Conservation (phyloP, 2,329 filamentous ascomycete genomes). For the Huntiella decipiens region DNA sequence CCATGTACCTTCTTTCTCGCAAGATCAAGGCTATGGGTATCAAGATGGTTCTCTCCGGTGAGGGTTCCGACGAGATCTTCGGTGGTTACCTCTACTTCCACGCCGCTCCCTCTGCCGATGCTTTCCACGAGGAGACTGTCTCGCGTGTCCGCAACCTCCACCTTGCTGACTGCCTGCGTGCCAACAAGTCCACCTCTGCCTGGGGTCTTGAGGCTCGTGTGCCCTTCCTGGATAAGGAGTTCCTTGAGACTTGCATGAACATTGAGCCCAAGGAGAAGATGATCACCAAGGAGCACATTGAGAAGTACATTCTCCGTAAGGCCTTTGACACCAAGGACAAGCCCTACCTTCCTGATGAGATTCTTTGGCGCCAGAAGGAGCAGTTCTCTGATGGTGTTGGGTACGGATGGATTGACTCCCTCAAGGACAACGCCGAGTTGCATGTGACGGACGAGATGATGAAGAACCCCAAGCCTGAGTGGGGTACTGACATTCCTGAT, state of each 20-base stretch:
- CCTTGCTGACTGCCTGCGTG: conserved; percentile 83
- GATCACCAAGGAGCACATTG: conserved; percentile 74
- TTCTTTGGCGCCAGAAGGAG: conserved; percentile 97
- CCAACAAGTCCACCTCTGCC: conserved; percentile 96
- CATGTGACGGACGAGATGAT: conserved; percentile 94
- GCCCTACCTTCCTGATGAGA: conserved; percentile 87
- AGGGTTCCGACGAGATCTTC: conserved; percentile 96
- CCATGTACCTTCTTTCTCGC: conserved; percentile 92
- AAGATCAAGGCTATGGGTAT: conserved; percentile 99
- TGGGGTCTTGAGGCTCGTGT: conserved; percentile 97
- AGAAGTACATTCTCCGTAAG: conserved; percentile 96
- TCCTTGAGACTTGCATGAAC: conserved; percentile 83
- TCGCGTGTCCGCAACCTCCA: conserved; percentile 92
- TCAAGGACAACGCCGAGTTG: conserved; percentile 84
- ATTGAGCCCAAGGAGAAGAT: conserved; percentile 91
- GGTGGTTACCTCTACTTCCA: conserved; percentile 98
- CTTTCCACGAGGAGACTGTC: conserved; percentile 92
- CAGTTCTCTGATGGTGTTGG: conserved; percentile 98
- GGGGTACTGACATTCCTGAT: conserved; percentile 82
- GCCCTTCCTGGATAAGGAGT: conserved; percentile 93
- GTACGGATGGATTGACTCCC: conserved; percentile 94
- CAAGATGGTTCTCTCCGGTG: conserved; percentile 97
- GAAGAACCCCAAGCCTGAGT: conserved; percentile 93
- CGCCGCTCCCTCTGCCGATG: conserved; percentile 70
- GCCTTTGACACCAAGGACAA: conserved; percentile 83